Conservation (phyloP, 768 basidiomycete genomes). For the Boletus tomentosulus region DNA sequence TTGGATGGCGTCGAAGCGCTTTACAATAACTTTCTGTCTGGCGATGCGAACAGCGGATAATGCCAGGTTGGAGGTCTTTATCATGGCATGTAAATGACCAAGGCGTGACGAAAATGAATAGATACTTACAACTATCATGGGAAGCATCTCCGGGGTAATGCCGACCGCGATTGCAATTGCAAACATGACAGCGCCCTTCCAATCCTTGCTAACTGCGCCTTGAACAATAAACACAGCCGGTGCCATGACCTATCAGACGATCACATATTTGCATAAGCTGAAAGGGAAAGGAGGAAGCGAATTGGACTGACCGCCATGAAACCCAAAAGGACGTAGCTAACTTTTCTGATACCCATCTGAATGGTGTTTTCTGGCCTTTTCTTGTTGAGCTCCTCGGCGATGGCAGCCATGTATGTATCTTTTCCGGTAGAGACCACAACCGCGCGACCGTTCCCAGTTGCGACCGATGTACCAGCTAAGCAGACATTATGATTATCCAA, state of each 20-base stretch:
- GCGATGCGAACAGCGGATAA: constrained; percentile 54
- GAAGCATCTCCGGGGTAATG: constrained; percentile 32
- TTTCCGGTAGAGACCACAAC: constrained; percentile 31
- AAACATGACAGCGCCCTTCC: constrained; percentile 31
- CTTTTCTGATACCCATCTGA: constrained; percentile 31
- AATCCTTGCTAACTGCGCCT: constrained; percentile 30
- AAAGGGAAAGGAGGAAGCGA: not conserved
- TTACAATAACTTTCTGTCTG: constrained; percentile 55
- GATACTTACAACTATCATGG: constrained; percentile 31
- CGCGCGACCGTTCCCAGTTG: constrained; percentile 30
- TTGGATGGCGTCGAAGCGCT: constrained; percentile 61
- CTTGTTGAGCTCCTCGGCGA: constrained; percentile 31
- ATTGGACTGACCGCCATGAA: constrained; percentile 26
- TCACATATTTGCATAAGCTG: not conserved
- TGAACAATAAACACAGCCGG: constrained; percentile 28
- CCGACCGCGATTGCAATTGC: constrained; percentile 30
- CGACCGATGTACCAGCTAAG: constrained; percentile 33
- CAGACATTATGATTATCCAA: constrained; percentile 32
- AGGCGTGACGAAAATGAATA: not conserved
- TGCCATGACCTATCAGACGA: constrained; percentile 24
- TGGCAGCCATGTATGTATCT: constrained; percentile 34
- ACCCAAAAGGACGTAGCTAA: constrained; percentile 30
- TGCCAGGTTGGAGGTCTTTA: constrained; percentile 56
- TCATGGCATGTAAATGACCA: constrained; percentile 29
- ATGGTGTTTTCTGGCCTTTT: constrained; percentile 32